Evolutionary conservation across 2,329 filamentous ascomycete species (phyloP).

Genomic region (Bretziella fagacearum): DNA sequence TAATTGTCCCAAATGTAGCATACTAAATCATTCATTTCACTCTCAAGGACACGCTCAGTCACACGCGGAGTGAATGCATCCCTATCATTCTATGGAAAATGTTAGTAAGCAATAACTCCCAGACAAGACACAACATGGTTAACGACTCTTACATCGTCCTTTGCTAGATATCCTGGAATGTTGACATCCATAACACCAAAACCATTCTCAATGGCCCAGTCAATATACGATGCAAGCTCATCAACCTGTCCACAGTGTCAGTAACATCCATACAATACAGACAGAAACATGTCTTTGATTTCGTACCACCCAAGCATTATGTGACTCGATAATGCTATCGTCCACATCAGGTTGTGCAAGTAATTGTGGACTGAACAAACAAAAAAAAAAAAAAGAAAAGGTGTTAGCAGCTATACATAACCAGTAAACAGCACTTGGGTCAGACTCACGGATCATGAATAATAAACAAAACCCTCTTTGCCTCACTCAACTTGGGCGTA

Average conservation of each 20-base stretch:
- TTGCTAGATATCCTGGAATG: slow-evolving; percentile 59
- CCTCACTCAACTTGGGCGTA: slow-evolving; percentile 50
- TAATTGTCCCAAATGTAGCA: slow-evolving; percentile 96
- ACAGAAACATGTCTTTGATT: slow-evolving; percentile 23
- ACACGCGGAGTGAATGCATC: slow-evolving; percentile 30
- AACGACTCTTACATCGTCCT: slow-evolving; percentile 29
- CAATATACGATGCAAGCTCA: slow-evolving; percentile 61
- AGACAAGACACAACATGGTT: not conserved
- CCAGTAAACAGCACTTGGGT: not conserved
- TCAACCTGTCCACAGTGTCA: slow-evolving; percentile 45
- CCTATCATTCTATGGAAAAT: slow-evolving; percentile 21
- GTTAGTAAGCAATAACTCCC: slow-evolving; percentile 1
- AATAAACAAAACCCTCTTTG: slow-evolving; percentile 59
- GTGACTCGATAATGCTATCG: slow-evolving; percentile 59
- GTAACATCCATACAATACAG: not conserved
- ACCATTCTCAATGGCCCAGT: slow-evolving; percentile 60
- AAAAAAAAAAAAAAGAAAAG: too few species aligned
- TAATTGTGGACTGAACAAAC: slow-evolving; percentile 46
- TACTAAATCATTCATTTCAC: slow-evolving; percentile 54
- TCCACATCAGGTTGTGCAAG: slow-evolving; percentile 48
- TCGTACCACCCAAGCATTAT: slow-evolving; percentile 71
- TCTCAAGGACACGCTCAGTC: slow-evolving; percentile 33
- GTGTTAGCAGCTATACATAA: not conserved
- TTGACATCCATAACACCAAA: slow-evolving; percentile 88
- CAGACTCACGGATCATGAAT: slow-evolving; percentile 70